A percentile compares a stretch with the other conserved stretches of the same genome.
phyloP scores from a whole-genome alignment of 2,329 filamentous ascomycete genomes.

The Calonectria crousiana region DNA sequence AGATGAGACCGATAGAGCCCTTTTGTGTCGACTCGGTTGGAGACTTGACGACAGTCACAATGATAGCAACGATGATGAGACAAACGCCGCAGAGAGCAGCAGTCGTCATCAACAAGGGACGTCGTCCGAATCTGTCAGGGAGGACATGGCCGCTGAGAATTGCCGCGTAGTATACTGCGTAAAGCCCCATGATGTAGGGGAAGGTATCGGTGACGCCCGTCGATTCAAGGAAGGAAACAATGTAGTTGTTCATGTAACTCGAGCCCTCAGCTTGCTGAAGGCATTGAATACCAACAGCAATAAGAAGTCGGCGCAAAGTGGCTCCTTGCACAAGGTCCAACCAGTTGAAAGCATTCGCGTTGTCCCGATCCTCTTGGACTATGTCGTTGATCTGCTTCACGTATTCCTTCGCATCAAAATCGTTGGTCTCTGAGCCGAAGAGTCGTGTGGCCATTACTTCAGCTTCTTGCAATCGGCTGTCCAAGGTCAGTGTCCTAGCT shows the following conservation, averaged over 20 bases:
- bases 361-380: neutral
- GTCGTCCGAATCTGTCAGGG: neutral
- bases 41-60: neutral
- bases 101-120: neutral
- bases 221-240: neutral
- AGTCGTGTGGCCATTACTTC: neutral
- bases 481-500: neutral
- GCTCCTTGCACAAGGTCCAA: neutral
- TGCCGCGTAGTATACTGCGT: neutral
- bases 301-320: neutral
- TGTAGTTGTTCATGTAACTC: constrained; percentile 6
- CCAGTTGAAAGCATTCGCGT: neutral
- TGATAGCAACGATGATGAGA: neutral
- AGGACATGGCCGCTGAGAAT: neutral
- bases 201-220: neutral
- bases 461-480: neutral
- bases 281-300: neutral
- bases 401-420: neutral
- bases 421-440: neutral
- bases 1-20: neutral
- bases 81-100: neutral
- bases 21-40: neutral
- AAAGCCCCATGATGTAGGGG: constrained; percentile 1
- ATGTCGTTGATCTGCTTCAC: neutral
- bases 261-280: neutral